Evolutionary conservation across 345 rosid genomes (phyloP), one percentile per base, ranked within the genome.

Genomic region (Brassica rapa): DNA sequence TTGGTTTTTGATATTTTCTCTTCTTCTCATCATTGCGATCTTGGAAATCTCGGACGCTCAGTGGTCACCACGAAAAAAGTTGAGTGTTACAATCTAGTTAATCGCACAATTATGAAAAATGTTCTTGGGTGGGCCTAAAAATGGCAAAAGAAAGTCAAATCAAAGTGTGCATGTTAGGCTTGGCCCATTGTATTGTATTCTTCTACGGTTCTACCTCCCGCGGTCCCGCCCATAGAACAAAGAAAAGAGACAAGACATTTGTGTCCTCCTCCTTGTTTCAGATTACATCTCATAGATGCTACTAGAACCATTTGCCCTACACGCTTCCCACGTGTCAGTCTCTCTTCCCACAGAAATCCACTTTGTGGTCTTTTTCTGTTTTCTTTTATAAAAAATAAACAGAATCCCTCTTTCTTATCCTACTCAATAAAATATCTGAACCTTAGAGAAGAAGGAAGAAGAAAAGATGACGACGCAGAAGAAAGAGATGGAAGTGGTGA

Each of bases 401-500:
- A 51, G 63, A 57, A 46, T 32, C 59, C 30, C 71, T 43, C 43
- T 21, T 37, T 53, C 70, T 77, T 77, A 69, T 27, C 75, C 66
- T 24, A 53, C 60, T 19, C 21, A 19, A 19, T 10, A 60, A 49
- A 29, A 60, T 57, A 77, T 82, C 79, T 37, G 49, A 75, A 55
- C 81, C 81, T 11, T 35, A 6, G 61, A 59, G 37, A 51, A 51
- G 19, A 49, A n/a, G 19, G 6, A 19, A 19, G 21, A 19, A n/a
- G 33, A 1, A 11, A 70, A 46, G 27, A 88, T 85, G 91, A 83
- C 66, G 90, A 82, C 66, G 57, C 15, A 5, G 59, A 77, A 80
- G 67, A 88, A 84, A 65, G 82, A 70, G 75, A 92, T 94, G 93
- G 83, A 88, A 68, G 97, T 91, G 79, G 97, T 90, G 81, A 90